A percentile compares a stretch with the other conserved stretches of the same genome.
These are phyloP conservation scores for Boletus eberwhitei DNA, from an alignment of 768 basidiomycete species.

Conservation along the genomic window DNA sequence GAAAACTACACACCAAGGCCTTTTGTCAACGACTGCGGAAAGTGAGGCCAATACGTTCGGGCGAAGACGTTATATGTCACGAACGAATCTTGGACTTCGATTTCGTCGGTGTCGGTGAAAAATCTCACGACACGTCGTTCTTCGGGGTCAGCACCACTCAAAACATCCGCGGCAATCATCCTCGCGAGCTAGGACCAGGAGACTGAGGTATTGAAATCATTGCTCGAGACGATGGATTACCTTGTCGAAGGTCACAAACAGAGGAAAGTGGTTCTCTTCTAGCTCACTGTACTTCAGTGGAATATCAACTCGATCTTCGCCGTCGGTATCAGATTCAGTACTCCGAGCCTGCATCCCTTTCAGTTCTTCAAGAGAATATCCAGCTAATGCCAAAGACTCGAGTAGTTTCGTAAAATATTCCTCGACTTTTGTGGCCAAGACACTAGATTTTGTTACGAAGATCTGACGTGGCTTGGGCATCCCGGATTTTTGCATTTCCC, in stretches of 20 bases:
- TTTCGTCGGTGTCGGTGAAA: slow-evolving; percentile 17
- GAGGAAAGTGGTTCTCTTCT: slow-evolving; percentile 58
- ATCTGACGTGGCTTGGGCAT: slow-evolving; percentile 57
- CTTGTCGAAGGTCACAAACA: slow-evolving; percentile 65
- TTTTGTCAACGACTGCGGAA: slow-evolving; percentile 48
- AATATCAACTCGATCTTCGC: slow-evolving; percentile 26
- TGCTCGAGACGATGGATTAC: slow-evolving; percentile 32
- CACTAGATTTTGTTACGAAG: slow-evolving; percentile 68
- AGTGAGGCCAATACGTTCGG: slow-evolving; percentile 56
- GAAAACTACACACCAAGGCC: slow-evolving; percentile 44
- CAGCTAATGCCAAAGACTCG: slow-evolving; percentile 39
- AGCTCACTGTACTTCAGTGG: slow-evolving; percentile 55
- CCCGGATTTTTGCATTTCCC: slow-evolving; percentile 32
- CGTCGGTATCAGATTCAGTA: slow-evolving; percentile 30
- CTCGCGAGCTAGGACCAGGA: slow-evolving; percentile 15
- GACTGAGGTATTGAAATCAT: neutral
- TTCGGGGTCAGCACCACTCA: slow-evolving; percentile 3
- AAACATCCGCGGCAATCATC: slow-evolving; percentile 28
- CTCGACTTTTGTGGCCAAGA: slow-evolving; percentile 67
- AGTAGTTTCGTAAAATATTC: slow-evolving; percentile 57
- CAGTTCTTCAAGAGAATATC: slow-evolving; percentile 39
- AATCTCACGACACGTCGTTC: slow-evolving; percentile 3
- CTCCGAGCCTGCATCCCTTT: slow-evolving; percentile 21
- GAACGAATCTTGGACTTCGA: slow-evolving; percentile 19
- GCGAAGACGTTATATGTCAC: slow-evolving; percentile 50